Evolutionary conservation across 2,329 filamentous ascomycete genomes (phyloP), one percentile per base, ranked within the genome.

Genomic region (Trichothecium sympodiale): DNA sequence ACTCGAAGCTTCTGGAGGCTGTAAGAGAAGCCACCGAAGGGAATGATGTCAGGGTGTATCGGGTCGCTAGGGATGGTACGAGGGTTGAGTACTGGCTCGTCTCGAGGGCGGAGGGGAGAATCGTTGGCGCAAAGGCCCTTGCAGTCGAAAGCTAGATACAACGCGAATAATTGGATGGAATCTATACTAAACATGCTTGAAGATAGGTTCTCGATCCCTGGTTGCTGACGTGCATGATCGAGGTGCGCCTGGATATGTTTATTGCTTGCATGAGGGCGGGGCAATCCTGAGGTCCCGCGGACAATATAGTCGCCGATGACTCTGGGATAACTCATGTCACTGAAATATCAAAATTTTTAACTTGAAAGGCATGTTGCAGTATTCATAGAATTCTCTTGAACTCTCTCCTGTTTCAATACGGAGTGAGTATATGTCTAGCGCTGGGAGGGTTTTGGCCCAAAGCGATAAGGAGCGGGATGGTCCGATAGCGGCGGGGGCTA

Each of bases 61-160:
- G 73, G 36, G 75, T 93, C 8, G 62, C 68, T 39, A 65, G 74
- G 47, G 76, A 72, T 31, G 63, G 64, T 10, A 74, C 77, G 17
- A 71, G 80, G 52, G 67, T 69, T 12, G 83, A 93, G 60, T 94
- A 94, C 57, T 94, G 80, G 71, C 63, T 94, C 39, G 62, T 94
- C 54, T 81, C 46, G 69, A 79, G 49, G 60, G 60, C 70, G 34
- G 70, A 67, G 10, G 70, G 67, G 14, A 71, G 67, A 59, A 50
- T 94, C 40, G 76, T 94, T 7, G 88, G 88, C 12, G 68, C 81
- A 38, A 89, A 85, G 67, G 83, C 80, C 9, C 62, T 85, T 59
- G 75, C 80, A 17, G 68, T 94, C 43, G 87, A 94, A 67, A 59
- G 51, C 35, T 54, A 36, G 43, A 16, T 27, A 16, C n/a, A n/a